phyloP scores from a whole-genome alignment of 2,329 filamentous ascomycete species.

The Arachnomyces sp. region DNA sequence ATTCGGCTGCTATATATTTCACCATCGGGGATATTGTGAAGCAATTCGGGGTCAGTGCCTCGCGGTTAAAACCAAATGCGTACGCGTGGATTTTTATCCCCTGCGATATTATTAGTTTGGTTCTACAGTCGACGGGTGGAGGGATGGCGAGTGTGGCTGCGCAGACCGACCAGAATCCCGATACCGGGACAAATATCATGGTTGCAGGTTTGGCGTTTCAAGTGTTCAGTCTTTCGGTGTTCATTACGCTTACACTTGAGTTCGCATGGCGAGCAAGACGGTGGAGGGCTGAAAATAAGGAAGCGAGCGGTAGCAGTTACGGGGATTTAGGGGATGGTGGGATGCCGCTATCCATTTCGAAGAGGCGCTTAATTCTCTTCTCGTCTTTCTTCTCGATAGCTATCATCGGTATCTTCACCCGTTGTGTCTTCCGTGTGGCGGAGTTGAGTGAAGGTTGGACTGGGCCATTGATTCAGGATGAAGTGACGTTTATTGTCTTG shows the following conservation, averaged over 20 bases:
- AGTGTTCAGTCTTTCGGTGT: slow-evolving; percentile 31
- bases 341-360: too few species aligned
- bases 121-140: slow-evolving; percentile 37
- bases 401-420: slow-evolving; percentile 57
- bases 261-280: slow-evolving; percentile 17
- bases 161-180: slow-evolving; percentile 9
- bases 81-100: slow-evolving; percentile 35
- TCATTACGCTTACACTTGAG: slow-evolving; percentile 23
- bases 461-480: slow-evolving; percentile 49
- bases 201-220: slow-evolving; percentile 37
- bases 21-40: slow-evolving; percentile 44
- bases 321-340: slow-evolving; percentile 7
- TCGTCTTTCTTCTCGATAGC: slow-evolving; percentile 48
- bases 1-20: slow-evolving; percentile 60
- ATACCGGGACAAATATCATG: slow-evolving; percentile 31
- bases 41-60: slow-evolving; percentile 31
- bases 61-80: slow-evolving; percentile 29
- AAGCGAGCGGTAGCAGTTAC: too few species aligned
- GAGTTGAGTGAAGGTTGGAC: slow-evolving; percentile 59
- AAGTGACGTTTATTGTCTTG: slow-evolving; percentile 52
- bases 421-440: slow-evolving; percentile 58
- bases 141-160: slow-evolving; percentile 22
- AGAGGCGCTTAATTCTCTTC: slow-evolving; percentile 52
- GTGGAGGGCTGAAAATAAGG: background rate
- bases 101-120: slow-evolving; percentile 35